These are phyloP conservation scores for Cephalotrichum gorgonifer DNA, from an alignment of 2,329 filamentous ascomycete genomes.

Conservation along the genomic window DNA sequence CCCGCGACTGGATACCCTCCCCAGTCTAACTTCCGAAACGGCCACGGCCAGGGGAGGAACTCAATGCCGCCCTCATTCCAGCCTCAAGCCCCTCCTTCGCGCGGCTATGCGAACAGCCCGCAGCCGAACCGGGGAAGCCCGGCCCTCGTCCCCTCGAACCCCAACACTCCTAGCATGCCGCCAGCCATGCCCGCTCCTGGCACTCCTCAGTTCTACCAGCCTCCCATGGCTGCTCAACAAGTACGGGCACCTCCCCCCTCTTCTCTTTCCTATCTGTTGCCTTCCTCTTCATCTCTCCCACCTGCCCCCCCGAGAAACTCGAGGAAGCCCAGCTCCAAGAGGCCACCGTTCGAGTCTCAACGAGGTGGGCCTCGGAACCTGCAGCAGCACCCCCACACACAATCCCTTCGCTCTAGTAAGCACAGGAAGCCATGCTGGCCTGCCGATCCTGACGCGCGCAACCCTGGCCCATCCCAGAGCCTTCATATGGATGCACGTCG, in stretches of 20 bases:
- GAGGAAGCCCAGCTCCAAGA: not conserved
- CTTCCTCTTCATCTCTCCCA: slow-evolving; percentile 7
- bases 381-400: not conserved
- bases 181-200: slow-evolving; percentile 52
- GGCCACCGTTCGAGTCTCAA: not conserved
- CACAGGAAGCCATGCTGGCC: slow-evolving; percentile 14
- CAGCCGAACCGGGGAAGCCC: slow-evolving; percentile 53
- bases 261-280: not conserved
- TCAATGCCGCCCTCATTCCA: slow-evolving; percentile 37
- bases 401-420: slow-evolving; percentile 32
- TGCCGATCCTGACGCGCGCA: not conserved
- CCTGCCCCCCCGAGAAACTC: not conserved
- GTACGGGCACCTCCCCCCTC: slow-evolving; percentile 7
- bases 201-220: slow-evolving; percentile 50
- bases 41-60: slow-evolving; percentile 39
- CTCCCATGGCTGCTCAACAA: slow-evolving; percentile 10
- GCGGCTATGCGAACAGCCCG: slow-evolving; percentile 47
- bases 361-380: not conserved
- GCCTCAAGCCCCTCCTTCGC: slow-evolving; percentile 23
- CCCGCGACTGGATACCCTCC: slow-evolving; percentile 28
- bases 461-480: not conserved
- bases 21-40: slow-evolving; percentile 25
- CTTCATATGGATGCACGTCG: not conserved
- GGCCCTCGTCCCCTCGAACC: slow-evolving; percentile 53
- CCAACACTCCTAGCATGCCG: slow-evolving; percentile 60